Percentiles rank a stretch among this genome's conserved stretches.
phyloP scores from a whole-genome alignment of 2,329 filamentous ascomycete species.

The Botrytis sinoallii region DNA sequence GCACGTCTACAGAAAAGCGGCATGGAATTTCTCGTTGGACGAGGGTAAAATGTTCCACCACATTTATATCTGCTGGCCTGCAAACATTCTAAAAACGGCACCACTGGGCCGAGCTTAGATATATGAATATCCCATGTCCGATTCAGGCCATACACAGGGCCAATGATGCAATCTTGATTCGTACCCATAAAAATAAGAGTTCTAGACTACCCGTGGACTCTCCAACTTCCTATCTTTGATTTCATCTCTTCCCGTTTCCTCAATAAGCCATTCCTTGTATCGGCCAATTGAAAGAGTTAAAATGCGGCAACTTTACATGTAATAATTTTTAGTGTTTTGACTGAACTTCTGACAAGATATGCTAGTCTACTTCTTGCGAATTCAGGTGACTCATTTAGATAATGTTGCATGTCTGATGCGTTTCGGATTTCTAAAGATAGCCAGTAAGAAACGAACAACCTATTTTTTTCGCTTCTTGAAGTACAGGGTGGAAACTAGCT shows the following conservation, averaged over 20 bases:
- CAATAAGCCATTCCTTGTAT: not conserved
- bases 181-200: not conserved
- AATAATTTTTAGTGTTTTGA: not conserved
- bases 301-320: not conserved
- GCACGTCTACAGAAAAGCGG: not conserved
- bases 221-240: not conserved
- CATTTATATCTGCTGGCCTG: not conserved
- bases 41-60: not conserved
- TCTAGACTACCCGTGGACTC: not conserved
- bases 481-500: too few species aligned
- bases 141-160: not conserved
- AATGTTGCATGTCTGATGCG: not conserved
- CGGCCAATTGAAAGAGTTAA: not conserved
- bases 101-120: not conserved
- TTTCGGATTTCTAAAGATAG: too few species aligned
- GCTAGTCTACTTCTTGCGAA: not conserved
- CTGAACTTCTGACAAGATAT: fast-evolving
- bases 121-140: not conserved
- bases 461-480: too few species aligned
- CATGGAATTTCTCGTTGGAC: not conserved
- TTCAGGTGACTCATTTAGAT: not conserved
- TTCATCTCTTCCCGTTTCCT: not conserved
- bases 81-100: not conserved
- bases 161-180: not conserved
- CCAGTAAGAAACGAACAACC: too few species aligned